phyloP scores from a whole-genome alignment of 169 alveolate genomes.

The Plasmodium malariae region DNA sequence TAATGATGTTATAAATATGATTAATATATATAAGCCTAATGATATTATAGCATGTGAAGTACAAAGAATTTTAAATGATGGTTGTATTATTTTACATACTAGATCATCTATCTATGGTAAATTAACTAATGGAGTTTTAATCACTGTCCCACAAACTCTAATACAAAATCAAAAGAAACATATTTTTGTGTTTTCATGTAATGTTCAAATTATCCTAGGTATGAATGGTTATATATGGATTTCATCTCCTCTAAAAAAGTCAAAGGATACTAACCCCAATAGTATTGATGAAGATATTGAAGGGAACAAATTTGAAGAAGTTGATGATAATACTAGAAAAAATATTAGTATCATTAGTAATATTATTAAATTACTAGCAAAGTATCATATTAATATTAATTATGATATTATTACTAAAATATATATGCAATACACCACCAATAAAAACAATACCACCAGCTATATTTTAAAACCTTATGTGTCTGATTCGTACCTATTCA shows the following conservation, averaged over 20 bases:
- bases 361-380: conserved; percentile 77
- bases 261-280: conserved; percentile 64
- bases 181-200: conserved; percentile 87
- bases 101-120: conserved; percentile 93
- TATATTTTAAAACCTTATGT: conserved; percentile 76
- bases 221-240: conserved; percentile 91
- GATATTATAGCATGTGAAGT: conserved; percentile 95
- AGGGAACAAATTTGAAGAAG: conserved; percentile 72
- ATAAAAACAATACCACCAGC: conserved; percentile 33
- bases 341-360: conserved; percentile 78
- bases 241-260: conserved; percentile 76
- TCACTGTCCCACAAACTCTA: conserved; percentile 90
- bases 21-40: conserved; percentile 89
- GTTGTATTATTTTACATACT: conserved; percentile 91
- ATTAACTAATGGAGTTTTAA: conserved; percentile 90
- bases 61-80: conserved; percentile 90
- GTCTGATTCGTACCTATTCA: conserved; percentile 69
- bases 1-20: conserved; percentile 94
- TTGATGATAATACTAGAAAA: conserved; percentile 46
- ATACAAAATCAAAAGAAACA: conserved; percentile 92
- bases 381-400: conserved; percentile 72
- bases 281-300: conserved; percentile 74
- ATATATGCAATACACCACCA: conserved; percentile 65
- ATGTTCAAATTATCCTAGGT: conserved; percentile 91
- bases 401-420: conserved; percentile 76